These are phyloP conservation scores for Mariannaea sp. DNA, from an alignment of 2,329 filamentous ascomycete species.

Conservation along the genomic window DNA sequence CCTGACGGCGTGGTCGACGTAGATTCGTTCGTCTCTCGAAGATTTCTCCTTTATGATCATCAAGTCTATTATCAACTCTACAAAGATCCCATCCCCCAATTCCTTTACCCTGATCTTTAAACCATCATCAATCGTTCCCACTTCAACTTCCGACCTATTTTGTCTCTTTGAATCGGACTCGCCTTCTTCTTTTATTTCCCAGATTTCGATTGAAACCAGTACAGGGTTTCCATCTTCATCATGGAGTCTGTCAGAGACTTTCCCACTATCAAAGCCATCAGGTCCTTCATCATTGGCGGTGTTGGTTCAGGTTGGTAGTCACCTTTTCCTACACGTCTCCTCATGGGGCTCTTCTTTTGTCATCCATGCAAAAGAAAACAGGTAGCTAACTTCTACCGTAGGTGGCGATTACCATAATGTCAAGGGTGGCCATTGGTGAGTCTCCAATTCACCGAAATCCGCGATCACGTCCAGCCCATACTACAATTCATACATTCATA, in stretches of 20 bases:
- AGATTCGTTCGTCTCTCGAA: slow-evolving; percentile 10
- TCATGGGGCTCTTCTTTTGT: not conserved
- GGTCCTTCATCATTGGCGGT: slow-evolving; percentile 68
- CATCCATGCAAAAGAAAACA: not conserved
- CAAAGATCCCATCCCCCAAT: not conserved
- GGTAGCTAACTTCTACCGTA: slow-evolving; percentile 33
- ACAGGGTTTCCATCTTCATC: not conserved
- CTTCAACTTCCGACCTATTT: not conserved
- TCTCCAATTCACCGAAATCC: not conserved
- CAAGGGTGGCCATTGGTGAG: slow-evolving; percentile 69
- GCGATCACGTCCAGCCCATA: not conserved
- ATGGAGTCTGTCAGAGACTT: slow-evolving; percentile 63
- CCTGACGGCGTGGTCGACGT: slow-evolving; percentile 4
- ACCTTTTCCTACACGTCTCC: too few species aligned
- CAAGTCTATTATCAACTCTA: slow-evolving; percentile 5
- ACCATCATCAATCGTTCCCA: slow-evolving; percentile 1
- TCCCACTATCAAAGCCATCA: slow-evolving; percentile 75
- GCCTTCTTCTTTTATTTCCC: slow-evolving; percentile 3
- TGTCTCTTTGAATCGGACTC: not conserved
- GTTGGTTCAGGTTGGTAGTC: slow-evolving; percentile 39
- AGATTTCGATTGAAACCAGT: not conserved
- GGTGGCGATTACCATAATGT: slow-evolving; percentile 95
- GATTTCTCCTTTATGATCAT: slow-evolving; percentile 1
- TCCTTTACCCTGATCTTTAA: not conserved
- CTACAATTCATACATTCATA: not conserved